A percentile compares a stretch with the other conserved stretches of the same genome.
These are phyloP conservation scores for Phytophthora fragariaefolia DNA, from an alignment of 352 stramenopile species.

Conservation along the genomic window DNA sequence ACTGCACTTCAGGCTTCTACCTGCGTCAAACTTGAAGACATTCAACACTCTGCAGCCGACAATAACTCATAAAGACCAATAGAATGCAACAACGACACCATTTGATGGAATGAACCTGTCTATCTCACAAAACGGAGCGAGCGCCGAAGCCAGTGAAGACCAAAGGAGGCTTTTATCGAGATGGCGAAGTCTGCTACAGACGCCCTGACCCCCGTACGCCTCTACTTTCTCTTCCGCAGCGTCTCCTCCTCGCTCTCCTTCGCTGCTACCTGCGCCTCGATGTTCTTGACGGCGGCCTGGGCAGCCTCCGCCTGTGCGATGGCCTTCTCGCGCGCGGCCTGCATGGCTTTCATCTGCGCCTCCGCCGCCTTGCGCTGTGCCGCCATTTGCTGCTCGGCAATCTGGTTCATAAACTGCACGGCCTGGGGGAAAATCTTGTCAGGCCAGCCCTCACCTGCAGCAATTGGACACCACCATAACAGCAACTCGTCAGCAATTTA, in stretches of 20 bases:
- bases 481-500: background rate
- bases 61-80: too few species aligned
- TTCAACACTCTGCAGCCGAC: too few species aligned
- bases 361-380: conserved; percentile 76
- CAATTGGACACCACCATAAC: conserved; percentile 7
- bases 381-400: conserved; percentile 87
- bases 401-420: conserved; percentile 91
- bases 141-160: conserved; percentile 22
- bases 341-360: conserved; percentile 75
- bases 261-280: conserved; percentile 44
- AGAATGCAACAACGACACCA: conserved; percentile 27
- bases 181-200: conserved; percentile 22
- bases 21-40: too few species aligned
- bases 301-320: conserved; percentile 53
- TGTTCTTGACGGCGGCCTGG: conserved; percentile 45
- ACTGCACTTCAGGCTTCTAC: too few species aligned
- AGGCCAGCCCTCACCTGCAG: conserved; percentile 78
- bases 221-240: conserved; percentile 76
- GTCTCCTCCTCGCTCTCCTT: conserved; percentile 44
- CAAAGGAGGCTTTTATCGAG: conserved; percentile 30
- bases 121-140: conserved; percentile 44
- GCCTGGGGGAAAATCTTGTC: conserved; percentile 90
- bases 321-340: conserved; percentile 55
- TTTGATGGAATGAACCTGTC: conserved; percentile 48
- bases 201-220: background rate